These are phyloP conservation scores for Fusarium sp. DNA, from an alignment of 2,329 filamentous ascomycete species.

Conservation along the genomic window DNA sequence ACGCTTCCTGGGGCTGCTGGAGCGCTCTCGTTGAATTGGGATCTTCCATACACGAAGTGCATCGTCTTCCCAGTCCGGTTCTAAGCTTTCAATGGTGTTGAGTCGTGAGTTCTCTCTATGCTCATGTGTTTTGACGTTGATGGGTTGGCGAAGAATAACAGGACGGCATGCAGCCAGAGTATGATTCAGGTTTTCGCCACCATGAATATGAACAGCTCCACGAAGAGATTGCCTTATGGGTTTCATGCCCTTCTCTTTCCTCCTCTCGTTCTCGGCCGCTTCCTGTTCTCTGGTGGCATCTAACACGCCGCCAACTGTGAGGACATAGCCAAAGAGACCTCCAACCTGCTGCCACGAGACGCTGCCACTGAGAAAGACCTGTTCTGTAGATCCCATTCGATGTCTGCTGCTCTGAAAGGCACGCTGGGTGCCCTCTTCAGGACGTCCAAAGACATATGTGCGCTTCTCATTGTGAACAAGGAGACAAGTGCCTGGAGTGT, in stretches of 20 bases:
- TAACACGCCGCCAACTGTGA: slow-evolving; percentile 81
- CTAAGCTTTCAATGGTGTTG: slow-evolving; percentile 43
- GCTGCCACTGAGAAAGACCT: slow-evolving; percentile 85
- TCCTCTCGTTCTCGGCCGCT: slow-evolving; percentile 56
- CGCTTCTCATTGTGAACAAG: slow-evolving; percentile 83
- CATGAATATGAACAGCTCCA: slow-evolving; percentile 74
- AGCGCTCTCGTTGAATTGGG: slow-evolving; percentile 57
- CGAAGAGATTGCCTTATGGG: slow-evolving; percentile 41
- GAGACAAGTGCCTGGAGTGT: slow-evolving; percentile 84
- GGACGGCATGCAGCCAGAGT: slow-evolving; percentile 83
- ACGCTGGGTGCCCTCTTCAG: slow-evolving; percentile 87
- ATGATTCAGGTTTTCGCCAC: slow-evolving; percentile 83
- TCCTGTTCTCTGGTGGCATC: slow-evolving; percentile 60
- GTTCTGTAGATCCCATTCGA: slow-evolving; percentile 72
- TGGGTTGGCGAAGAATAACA: slow-evolving; percentile 87
- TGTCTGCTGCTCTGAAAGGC: slow-evolving; percentile 76
- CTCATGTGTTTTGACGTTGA: slow-evolving; percentile 80
- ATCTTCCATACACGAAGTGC: slow-evolving; percentile 89
- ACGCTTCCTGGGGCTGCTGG: slow-evolving; percentile 54
- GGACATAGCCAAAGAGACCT: slow-evolving; percentile 84
- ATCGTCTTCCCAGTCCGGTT: slow-evolving; percentile 80
- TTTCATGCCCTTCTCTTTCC: slow-evolving; percentile 55
- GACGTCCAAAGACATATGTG: slow-evolving; percentile 86
- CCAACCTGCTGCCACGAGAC: slow-evolving; percentile 82
- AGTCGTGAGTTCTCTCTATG: slow-evolving; percentile 62